Base-by-base conservation (phyloP, 2,329 filamentous ascomycete species). In the Lasiodiplodia gonubiensis region DNA sequence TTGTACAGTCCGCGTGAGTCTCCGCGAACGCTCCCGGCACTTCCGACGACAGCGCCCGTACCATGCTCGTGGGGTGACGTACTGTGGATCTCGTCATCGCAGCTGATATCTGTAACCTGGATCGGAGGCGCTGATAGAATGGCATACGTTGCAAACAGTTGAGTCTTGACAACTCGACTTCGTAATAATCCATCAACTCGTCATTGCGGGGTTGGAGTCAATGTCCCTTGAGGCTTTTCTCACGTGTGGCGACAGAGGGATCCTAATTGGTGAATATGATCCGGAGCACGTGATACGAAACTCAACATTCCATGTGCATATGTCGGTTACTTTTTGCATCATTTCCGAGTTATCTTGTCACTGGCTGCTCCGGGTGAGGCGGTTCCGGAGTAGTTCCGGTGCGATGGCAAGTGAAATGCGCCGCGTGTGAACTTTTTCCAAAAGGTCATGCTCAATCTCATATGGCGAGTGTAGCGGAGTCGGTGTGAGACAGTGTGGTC, bases 51-150 rank as follows among this genome's bases (percentile, higher is more conserved):
- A 23, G 49, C 42, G 42, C 21, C 27, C 59, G 59, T 63, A 30
- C 21, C 21, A 51, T 51, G 5, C 46, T 23, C 14, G 59, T 63
- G 59, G 59, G 59, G 59, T 23, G 46, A 63, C 59, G n/a, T 51
- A 63, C 59, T 37, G 46, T 37, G 18, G 46, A 51, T 35, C 49
- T 30, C 59, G 49, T 63, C 46, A 51, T 51, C 12, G 59, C 59
- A 63, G 27, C 42, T 63, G 59, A 51, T 27, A 21, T 21, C 16
- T 14, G 18, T 4, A 16, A n/a, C 27, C 33, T 21, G 39, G 12
- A 10, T 27, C 25, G n/a, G 16, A 46, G 14, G 16, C 27, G 21
- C 18, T 35, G 27, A 51, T 46, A 21, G 2, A 35, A 21, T 16
- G 18, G 35, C 12, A 57, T 18, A n/a, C 4, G n/a, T 23, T 14